Conservation (phyloP, 345 rosid genomes). For the Passiflora organensis region DNA sequence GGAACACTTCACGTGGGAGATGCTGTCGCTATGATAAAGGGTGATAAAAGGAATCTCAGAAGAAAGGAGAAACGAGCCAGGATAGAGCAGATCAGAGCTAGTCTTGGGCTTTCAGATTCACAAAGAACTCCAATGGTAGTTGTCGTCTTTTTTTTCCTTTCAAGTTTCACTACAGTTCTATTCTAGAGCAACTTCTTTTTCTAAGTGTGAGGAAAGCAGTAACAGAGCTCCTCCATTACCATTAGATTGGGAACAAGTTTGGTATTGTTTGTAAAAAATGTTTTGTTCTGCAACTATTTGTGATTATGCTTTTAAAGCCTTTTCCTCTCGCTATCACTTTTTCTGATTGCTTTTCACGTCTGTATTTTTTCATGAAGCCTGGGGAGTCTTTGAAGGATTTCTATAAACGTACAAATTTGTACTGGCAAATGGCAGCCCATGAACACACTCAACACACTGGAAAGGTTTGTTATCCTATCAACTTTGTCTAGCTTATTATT, state of each 20-base stretch:
- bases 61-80: conserved; percentile 93
- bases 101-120: conserved; percentile 90
- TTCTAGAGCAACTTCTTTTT: neutral
- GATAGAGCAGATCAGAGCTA: conserved; percentile 91
- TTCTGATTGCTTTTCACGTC: conserved; percentile 3
- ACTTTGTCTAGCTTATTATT: neutral
- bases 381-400: conserved; percentile 92
- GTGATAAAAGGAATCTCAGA: conserved; percentile 60
- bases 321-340: neutral
- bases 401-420: conserved; percentile 81
- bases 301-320: neutral
- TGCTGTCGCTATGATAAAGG: conserved; percentile 87
- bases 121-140: conserved; percentile 89
- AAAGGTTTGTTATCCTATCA: conserved; percentile 51
- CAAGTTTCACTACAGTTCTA: neutral
- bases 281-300: no score
- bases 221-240: no score
- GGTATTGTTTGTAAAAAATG: no score
- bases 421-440: conserved; percentile 99
- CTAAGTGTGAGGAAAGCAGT: neutral
- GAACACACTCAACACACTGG: conserved; percentile 98
- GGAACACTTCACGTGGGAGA: conserved; percentile 60
- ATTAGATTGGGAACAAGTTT: no score
- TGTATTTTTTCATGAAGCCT: conserved; percentile 48
- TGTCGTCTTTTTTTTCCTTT: neutral